These are phyloP conservation scores for Blastobotrys elegans DNA, from an alignment of 1,139 yeast genomes.

Conservation along the genomic window DNA sequence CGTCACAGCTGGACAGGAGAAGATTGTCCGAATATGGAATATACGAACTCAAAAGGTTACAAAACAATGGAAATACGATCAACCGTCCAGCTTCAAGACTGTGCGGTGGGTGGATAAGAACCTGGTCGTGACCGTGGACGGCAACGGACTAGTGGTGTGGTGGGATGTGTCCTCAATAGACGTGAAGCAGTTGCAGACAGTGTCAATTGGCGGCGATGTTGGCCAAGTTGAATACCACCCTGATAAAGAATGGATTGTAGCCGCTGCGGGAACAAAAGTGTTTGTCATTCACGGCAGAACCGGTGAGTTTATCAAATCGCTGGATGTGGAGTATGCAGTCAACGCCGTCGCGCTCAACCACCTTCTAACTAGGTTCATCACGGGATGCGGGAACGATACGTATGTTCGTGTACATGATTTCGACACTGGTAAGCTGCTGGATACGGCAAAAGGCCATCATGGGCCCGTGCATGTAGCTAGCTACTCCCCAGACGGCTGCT, in stretches of 20 bases:
- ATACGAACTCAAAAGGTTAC: slow-evolving; percentile 12
- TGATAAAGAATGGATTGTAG: slow-evolving; percentile 22
- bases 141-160: slow-evolving; percentile 30
- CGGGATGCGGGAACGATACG: slow-evolving; percentile 33
- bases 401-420: slow-evolving; percentile 36
- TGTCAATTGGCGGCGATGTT: slow-evolving; percentile 24
- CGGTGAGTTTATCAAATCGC: slow-evolving; percentile 20
- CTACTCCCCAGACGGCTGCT: slow-evolving; percentile 35
- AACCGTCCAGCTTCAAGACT: slow-evolving; percentile 13
- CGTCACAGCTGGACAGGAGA: slow-evolving; percentile 29
- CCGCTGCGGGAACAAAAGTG: slow-evolving; percentile 29
- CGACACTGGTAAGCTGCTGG: slow-evolving; percentile 29
- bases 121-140: slow-evolving; percentile 26
- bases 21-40: slow-evolving; percentile 26
- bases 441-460: slow-evolving; percentile 35
- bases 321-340: slow-evolving; percentile 29
- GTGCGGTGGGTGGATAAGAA: slow-evolving; percentile 24
- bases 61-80: slow-evolving; percentile 22
- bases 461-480: slow-evolving; percentile 37
- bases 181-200: slow-evolving; percentile 14
- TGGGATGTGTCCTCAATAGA: slow-evolving; percentile 27
- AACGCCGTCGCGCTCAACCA: slow-evolving; percentile 30
- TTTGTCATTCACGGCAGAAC: slow-evolving; percentile 24
- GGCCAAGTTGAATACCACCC: slow-evolving; percentile 31
- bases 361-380: slow-evolving; percentile 26